Conservation (phyloP, 176 grass and related monocot genomes). For the Carex kokanica region DNA sequence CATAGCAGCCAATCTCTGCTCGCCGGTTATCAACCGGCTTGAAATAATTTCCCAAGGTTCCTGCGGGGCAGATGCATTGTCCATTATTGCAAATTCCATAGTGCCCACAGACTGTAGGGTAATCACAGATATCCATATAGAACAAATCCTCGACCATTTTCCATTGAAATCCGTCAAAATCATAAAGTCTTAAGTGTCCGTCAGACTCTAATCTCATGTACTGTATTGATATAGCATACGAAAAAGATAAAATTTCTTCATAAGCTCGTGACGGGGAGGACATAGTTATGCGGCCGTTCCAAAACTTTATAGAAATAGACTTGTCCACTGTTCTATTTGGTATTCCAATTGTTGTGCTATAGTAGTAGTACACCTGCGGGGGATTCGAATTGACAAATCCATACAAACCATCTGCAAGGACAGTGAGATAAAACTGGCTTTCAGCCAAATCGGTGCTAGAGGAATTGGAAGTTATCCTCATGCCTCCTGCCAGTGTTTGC, state of each 20-base stretch:
- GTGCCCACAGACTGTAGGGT: constrained; percentile 16
- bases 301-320: neutral
- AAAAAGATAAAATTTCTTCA: too few species aligned
- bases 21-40: neutral
- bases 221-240: neutral
- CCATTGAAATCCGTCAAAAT: neutral
- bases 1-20: neutral
- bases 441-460: neutral
- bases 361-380: neutral
- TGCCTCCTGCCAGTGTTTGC: constrained; percentile 11
- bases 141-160: neutral
- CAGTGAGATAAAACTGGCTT: constrained; percentile 12
- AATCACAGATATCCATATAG: neutral
- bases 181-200: neutral
- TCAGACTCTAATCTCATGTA: constrained; percentile 17
- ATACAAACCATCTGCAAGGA: constrained; percentile 21
- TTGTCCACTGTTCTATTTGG: neutral
- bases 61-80: constrained; percentile 1
- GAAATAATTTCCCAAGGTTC: neutral
- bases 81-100: constrained; percentile 19
- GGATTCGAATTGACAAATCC: constrained; percentile 17
- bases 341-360: too few species aligned
- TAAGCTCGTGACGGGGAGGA: too few species aligned
- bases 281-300: neutral
- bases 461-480: constrained; percentile 5